Evolutionary conservation across 2,329 filamentous ascomycete genomes (phyloP).

Genomic region (Drechslerella coelobrocha): DNA sequence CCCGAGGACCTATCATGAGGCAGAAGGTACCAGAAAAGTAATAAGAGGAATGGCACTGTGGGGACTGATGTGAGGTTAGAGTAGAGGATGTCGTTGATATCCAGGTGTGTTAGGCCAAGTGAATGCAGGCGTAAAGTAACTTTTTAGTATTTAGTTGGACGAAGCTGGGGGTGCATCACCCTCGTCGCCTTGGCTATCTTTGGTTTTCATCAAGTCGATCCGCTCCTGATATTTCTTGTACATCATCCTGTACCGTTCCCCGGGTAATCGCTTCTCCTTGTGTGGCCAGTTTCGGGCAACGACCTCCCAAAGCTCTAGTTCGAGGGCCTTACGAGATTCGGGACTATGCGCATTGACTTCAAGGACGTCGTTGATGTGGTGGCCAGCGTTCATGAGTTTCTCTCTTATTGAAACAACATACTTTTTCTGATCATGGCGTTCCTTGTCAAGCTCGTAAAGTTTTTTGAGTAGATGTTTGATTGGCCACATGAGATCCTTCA

Average conservation of each 20-base stretch:
- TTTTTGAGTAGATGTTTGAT: conserved; percentile 29
- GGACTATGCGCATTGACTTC: conserved; percentile 22
- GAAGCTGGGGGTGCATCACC: conserved; percentile 9
- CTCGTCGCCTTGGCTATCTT: conserved; percentile 26
- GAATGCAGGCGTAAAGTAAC: background rate
- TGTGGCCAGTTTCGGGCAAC: conserved; percentile 41
- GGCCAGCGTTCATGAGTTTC: conserved; percentile 38
- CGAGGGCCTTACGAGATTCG: conserved; percentile 16
- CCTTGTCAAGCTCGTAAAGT: conserved; percentile 30
- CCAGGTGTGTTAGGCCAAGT: too few species aligned
- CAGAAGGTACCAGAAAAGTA: background rate
- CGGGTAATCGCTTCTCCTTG: conserved; percentile 36
- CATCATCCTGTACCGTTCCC: conserved; percentile 26
- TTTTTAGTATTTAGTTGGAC: conserved; percentile 9
- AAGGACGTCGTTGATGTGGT: conserved; percentile 41
- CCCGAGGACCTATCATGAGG: too few species aligned
- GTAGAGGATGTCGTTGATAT: background rate
- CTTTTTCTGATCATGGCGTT: conserved; percentile 23
- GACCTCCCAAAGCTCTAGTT: conserved; percentile 49
- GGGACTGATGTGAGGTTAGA: background rate
- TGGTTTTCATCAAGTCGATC: conserved; percentile 38
- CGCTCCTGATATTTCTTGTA: conserved; percentile 41
- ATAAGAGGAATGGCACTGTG: background rate
- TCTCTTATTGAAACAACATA: conserved; percentile 40
- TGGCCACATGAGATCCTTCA: conserved; percentile 43